Base-by-base conservation (phyloP, 2,329 filamentous ascomycete genomes). In the Colletotrichum aenigma region DNA sequence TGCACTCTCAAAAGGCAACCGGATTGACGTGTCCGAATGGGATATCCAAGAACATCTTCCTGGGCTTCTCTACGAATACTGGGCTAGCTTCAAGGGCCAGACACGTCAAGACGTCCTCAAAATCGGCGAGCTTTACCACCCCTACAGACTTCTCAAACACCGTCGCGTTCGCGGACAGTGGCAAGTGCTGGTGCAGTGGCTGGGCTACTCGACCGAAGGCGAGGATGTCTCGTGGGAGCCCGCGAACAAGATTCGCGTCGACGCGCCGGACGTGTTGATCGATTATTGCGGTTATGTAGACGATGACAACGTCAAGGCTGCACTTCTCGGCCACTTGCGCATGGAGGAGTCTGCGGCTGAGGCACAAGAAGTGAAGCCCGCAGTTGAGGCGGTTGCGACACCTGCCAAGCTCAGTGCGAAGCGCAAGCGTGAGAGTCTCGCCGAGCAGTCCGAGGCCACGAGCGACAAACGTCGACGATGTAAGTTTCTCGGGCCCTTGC, bases 151-250 rank as follows among this genome's bases (percentile, higher is more conserved):
- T 16, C 16, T 75, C 15, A 65, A 71, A 13, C 73, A 75, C 9
- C 70, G 73, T 60, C 70, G 62, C 21, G 73, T 73, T n/a, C 73
- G 73, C 8, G 73, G 73, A 4, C 73, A 75, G 48, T 75, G 73
- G 73, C 73, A 75, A 34, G 73, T 73, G 4, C 73, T 73, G 2
- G 73, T 75, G 2, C 73, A 75, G 26, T 75, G 73, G 73, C 58
- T 75, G 7, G 73, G 73, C 30, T 75, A 75, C 48, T 68, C 73
- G 4, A 7, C n/a, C 28, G 73, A 68, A 21, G 58, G 70, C 9
- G 70, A 75, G 43, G 70, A 75, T 21, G 64, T 73, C 16, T 73
- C 73, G 4, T 75, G 73, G 73, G 73, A 75, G 48, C 73, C 73
- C 7, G 73, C 32, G n/a, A 21, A 43, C 16, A 73, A 75, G 64